Conservation (phyloP, 768 basidiomycete genomes). For the Psilocybe tampanensis region DNA sequence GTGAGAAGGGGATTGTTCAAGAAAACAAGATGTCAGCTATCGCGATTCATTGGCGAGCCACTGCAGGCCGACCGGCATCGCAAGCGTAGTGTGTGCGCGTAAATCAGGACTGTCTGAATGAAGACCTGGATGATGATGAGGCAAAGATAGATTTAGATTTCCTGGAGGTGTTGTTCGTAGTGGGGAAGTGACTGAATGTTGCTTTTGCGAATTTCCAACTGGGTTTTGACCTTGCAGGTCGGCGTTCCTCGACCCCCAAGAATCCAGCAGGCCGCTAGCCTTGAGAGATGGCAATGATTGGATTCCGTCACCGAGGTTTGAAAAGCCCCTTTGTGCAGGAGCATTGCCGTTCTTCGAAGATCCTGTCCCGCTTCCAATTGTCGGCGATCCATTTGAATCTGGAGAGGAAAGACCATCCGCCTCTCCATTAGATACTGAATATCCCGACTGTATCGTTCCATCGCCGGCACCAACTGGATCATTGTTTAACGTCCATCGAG, state of each 20-base stretch:
- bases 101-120: conserved; percentile 30
- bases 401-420: neutral
- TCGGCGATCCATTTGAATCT: neutral
- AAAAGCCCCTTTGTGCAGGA: conserved; percentile 21
- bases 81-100: conserved; percentile 31
- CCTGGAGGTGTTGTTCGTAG: conserved; percentile 29
- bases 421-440: neutral
- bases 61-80: conserved; percentile 67
- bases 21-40: conserved; percentile 25
- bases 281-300: conserved; percentile 73
- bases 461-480: neutral
- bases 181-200: conserved; percentile 26
- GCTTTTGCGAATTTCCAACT: conserved; percentile 18
- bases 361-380: conserved; percentile 1
- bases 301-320: conserved; percentile 27
- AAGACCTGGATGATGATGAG: conserved; percentile 19
- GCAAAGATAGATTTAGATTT: conserved; percentile 12
- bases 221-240: conserved; percentile 18
- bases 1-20: conserved; percentile 11
- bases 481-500: conserved; percentile 9
- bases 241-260: conserved; percentile 42
- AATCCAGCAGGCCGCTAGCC: conserved; percentile 70
- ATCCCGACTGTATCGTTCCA: neutral
- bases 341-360: neutral
- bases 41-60: conserved; percentile 71